Conservation (phyloP, 2,329 filamentous ascomycete species). For the Amauroascus verrucosus region DNA sequence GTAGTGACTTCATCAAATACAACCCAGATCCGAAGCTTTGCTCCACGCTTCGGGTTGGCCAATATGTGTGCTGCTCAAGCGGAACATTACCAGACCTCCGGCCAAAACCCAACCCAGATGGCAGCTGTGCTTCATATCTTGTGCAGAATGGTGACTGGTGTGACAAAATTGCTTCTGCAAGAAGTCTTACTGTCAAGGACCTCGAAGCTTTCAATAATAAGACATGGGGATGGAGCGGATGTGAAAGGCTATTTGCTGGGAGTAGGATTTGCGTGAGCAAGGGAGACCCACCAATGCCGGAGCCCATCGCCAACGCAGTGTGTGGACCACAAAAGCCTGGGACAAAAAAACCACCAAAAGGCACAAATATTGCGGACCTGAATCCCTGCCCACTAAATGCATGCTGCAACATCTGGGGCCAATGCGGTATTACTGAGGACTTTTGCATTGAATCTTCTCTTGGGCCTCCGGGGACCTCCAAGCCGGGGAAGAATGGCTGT, state of each 20-base stretch:
- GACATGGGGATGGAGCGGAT: conserved; percentile 40
- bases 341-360: conserved; percentile 26
- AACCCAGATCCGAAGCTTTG: conserved; percentile 27
- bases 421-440: conserved; percentile 38
- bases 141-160: conserved; percentile 31
- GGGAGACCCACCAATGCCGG: conserved; percentile 36
- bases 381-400: conserved; percentile 41
- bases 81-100: conserved; percentile 30
- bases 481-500: conserved; percentile 28
- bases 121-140: conserved; percentile 31
- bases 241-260: conserved; percentile 25
- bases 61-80: conserved; percentile 31
- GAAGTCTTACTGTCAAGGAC: conserved; percentile 30
- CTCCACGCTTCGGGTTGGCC: conserved; percentile 24
- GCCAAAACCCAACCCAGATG: conserved; percentile 29
- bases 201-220: conserved; percentile 35
- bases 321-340: conserved; percentile 41
- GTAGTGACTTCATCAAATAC: conserved; percentile 31
- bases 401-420: conserved; percentile 38
- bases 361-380: conserved; percentile 29
- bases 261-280: conserved; percentile 34
- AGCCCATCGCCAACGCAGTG: conserved; percentile 27
- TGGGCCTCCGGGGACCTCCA: conserved; percentile 19
- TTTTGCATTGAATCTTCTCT: conserved; percentile 31
- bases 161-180: conserved; percentile 23